Conservation (phyloP, 179 eudicot genomes). For the Vitellaria paradoxa region DNA sequence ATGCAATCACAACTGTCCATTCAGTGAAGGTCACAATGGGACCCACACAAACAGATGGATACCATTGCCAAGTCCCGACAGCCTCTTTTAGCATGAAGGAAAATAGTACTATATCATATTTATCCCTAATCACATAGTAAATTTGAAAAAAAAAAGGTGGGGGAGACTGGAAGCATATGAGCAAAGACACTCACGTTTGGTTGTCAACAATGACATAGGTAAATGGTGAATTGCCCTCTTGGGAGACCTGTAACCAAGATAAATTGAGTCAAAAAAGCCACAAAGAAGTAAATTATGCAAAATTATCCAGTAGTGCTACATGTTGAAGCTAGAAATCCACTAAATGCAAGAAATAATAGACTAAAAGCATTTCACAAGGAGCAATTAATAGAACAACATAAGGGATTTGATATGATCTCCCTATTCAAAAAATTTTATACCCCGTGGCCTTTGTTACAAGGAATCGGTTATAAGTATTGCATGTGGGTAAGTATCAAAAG, state of each 20-base stretch:
- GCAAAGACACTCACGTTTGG: constrained; percentile 56
- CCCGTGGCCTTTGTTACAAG: too few species aligned
- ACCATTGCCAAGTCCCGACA: background rate
- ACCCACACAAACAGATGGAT: too few species aligned
- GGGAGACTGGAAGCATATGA: background rate
- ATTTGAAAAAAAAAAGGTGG: too few species aligned
- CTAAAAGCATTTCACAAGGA: background rate
- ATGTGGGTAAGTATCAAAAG: too few species aligned
- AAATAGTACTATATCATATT: background rate
- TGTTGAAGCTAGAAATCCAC: background rate
- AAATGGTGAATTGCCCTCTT: constrained; percentile 90
- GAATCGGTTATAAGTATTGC: too few species aligned
- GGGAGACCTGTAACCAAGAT: constrained; percentile 63
- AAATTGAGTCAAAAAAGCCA: background rate
- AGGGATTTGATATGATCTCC: background rate
- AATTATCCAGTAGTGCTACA: background rate
- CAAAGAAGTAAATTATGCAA: background rate
- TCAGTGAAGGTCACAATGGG: too few species aligned
- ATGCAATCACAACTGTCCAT: too few species aligned
- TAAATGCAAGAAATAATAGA: background rate
- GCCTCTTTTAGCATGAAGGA: background rate
- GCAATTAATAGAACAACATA: background rate
- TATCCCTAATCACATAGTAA: too few species aligned
- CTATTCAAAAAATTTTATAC: background rate
- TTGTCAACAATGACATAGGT: constrained; percentile 88